A percentile compares a stretch with the other conserved stretches of the same genome.
Conservation (phyloP, 2,329 filamentous ascomycete genomes). For the Ophiobolus disseminans region DNA sequence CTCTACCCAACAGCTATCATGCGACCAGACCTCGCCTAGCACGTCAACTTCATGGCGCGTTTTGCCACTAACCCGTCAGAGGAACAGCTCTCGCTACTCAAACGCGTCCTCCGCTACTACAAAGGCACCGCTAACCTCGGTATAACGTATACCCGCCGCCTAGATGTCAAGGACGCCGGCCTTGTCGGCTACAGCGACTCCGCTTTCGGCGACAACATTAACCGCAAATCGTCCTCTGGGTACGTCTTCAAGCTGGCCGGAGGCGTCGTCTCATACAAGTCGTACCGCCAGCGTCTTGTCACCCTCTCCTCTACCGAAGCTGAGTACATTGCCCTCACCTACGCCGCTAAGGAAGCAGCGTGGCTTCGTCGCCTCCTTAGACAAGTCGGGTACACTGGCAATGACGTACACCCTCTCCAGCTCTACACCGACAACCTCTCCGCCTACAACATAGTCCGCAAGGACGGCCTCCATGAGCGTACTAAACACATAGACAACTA, state of each 20-base stretch:
- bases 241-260: neutral
- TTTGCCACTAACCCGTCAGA: slow-evolving; percentile 13
- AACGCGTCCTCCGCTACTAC: slow-evolving; percentile 8
- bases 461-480: slow-evolving; percentile 7
- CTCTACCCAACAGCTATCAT: slow-evolving; percentile 1
- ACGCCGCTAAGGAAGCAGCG: neutral
- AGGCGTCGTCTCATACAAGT: slow-evolving; percentile 18
- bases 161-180: neutral
- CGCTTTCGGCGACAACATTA: slow-evolving; percentile 13
- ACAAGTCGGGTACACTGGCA: neutral
- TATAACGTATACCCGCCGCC: neutral
- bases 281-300: slow-evolving; percentile 13
- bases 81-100: neutral
- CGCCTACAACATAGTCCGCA: slow-evolving; percentile 7
- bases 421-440: slow-evolving; percentile 8
- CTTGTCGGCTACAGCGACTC: slow-evolving; percentile 23
- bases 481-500: slow-evolving; percentile 20
- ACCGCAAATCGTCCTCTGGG: neutral
- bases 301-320: neutral
- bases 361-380: neutral
- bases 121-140: slow-evolving; percentile 2
- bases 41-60: slow-evolving; percentile 13
- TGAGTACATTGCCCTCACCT: neutral
- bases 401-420: neutral
- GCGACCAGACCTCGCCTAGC: slow-evolving; percentile 18